phyloP scores from a whole-genome alignment of 169 alveolate genomes.

The Blepharisma undulans region DNA sequence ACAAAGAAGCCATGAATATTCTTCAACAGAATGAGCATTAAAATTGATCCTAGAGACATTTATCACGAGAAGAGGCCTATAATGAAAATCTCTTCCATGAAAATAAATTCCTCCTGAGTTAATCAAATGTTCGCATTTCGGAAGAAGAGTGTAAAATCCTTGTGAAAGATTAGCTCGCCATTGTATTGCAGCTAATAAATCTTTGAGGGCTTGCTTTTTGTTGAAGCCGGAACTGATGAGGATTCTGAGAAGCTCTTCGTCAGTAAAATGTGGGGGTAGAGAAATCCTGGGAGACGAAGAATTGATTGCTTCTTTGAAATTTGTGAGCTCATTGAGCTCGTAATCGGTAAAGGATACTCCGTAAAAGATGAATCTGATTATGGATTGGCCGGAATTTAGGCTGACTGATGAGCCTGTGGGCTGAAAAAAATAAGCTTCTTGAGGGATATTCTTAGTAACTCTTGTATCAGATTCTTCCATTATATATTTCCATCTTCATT shows the following conservation, averaged over 20 bases:
- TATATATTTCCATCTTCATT: neutral
- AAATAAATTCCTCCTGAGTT: conserved; percentile 52
- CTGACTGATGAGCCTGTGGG: neutral
- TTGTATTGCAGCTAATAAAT: neutral
- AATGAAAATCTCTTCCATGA: conserved; percentile 56
- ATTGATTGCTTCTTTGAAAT: neutral
- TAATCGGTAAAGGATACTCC: neutral
- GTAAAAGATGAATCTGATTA: neutral
- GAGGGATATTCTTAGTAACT: neutral
- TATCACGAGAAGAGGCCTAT: conserved; percentile 47
- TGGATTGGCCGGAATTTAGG: neutral
- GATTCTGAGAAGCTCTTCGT: conserved; percentile 13
- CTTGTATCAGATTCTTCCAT: neutral
- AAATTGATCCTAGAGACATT: conserved; percentile 19
- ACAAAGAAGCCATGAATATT: conserved; percentile 32
- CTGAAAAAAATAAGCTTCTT: conserved; percentile 22
- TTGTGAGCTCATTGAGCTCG: neutral
- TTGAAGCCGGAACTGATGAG: neutral
- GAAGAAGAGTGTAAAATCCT: neutral
- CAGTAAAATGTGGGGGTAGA: neutral
- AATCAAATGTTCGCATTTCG: neutral
- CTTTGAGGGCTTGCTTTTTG: neutral
- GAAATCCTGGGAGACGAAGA: neutral
- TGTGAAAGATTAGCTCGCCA: neutral
- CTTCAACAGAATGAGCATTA: neutral